Conservation (phyloP, 495 filamentous ascomycete genomes). For the Parathielavia appendiculata region DNA sequence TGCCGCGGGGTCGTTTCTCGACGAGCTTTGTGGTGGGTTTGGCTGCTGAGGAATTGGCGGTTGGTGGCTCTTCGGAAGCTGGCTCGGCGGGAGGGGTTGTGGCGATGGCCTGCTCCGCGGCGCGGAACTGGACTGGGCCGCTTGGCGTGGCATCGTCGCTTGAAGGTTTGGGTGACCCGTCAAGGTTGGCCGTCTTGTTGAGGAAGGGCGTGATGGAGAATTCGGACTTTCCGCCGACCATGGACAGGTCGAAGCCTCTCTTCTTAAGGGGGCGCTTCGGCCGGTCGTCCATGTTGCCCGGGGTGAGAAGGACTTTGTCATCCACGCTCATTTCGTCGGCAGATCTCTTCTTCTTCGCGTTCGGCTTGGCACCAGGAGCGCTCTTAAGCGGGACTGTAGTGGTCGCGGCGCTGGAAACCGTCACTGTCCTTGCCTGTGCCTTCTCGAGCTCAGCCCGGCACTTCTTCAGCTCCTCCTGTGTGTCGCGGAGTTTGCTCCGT, state of each 20-base stretch:
- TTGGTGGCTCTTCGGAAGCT: conserved; percentile 13
- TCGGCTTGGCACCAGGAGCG: conserved; percentile 32
- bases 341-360: conserved; percentile 36
- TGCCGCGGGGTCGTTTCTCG: conserved; percentile 37
- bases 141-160: conserved; percentile 4
- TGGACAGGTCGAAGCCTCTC: conserved; percentile 47
- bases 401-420: conserved; percentile 18
- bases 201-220: conserved; percentile 93
- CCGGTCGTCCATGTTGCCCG: conserved; percentile 32
- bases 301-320: conserved; percentile 36
- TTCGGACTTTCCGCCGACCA: conserved; percentile 75
- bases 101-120: conserved; percentile 16
- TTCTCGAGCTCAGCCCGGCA: conserved; percentile 43
- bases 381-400: conserved; percentile 34
- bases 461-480: conserved; percentile 66
- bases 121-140: conserved; percentile 14
- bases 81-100: background rate
- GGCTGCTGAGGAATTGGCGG: background rate
- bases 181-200: conserved; percentile 62
- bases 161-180: conserved; percentile 9
- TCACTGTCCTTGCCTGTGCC: conserved; percentile 29
- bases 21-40: conserved; percentile 8
- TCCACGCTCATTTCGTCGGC: conserved; percentile 32
- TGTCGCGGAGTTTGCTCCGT: conserved; percentile 57
- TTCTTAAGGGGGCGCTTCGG: conserved; percentile 44